Evolutionary conservation across 1,139 yeast species (phyloP).

Genomic region (Zhuliangozyma parablackwelliae): DNA sequence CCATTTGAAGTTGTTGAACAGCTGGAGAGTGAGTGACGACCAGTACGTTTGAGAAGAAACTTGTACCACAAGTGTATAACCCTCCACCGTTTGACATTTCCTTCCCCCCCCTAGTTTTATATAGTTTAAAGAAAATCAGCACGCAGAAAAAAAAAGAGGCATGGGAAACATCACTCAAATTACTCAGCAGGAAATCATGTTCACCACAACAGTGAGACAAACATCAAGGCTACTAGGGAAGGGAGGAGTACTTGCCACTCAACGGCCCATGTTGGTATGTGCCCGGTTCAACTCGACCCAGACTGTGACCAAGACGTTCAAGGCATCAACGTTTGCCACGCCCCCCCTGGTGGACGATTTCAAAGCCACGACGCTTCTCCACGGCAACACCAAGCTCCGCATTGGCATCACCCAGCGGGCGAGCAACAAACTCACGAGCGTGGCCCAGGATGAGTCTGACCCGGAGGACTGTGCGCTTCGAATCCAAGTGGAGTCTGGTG

Average conservation of each 20-base stretch:
- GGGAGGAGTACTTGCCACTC: too few relatives aligned
- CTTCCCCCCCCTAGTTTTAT: too few relatives aligned
- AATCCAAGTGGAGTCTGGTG: slow-evolving; percentile 92
- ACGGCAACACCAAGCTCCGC: slow-evolving; percentile 32
- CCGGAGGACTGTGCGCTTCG: slow-evolving; percentile 58
- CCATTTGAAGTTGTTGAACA: slow-evolving; percentile 68
- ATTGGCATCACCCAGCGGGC: slow-evolving; percentile 42
- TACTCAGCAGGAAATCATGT: too few relatives aligned
- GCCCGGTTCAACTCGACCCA: too few relatives aligned
- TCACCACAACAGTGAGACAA: too few relatives aligned
- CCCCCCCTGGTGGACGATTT: slow-evolving; percentile 28
- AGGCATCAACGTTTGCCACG: slow-evolving; percentile 23
- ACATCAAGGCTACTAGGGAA: too few relatives aligned
- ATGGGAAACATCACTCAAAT: too few relatives aligned
- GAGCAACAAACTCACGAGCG: slow-evolving; percentile 47
- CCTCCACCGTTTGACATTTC: too few relatives aligned
- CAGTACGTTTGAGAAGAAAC: slow-evolving; percentile 14
- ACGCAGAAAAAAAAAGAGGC: too few relatives aligned
- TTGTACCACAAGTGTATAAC: too few relatives aligned
- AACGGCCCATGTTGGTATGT: too few relatives aligned
- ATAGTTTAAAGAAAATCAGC: too few relatives aligned
- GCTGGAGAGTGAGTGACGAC: slow-evolving; percentile 61
- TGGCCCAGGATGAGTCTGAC: slow-evolving; percentile 55
- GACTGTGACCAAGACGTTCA: slow-evolving; percentile 22
- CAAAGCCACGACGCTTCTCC: slow-evolving; percentile 24